These are phyloP conservation scores for Helenozyma rhizophorensis DNA, from an alignment of 805 yeast species.

Conservation along the genomic window DNA sequence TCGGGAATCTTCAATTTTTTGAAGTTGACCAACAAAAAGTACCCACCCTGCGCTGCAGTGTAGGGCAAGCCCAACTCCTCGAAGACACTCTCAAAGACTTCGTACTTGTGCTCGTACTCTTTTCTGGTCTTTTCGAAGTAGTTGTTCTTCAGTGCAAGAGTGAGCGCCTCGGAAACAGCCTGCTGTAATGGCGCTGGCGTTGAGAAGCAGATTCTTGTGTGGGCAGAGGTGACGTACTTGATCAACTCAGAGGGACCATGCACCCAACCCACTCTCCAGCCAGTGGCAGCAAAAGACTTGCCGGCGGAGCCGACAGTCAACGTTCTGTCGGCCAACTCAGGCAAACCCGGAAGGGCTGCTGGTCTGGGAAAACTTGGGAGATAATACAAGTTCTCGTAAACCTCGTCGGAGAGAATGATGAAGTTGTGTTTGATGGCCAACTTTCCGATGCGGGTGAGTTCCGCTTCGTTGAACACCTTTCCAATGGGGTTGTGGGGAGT, in stretches of 20 bases:
- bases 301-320: conserved; percentile 96
- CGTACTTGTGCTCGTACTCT: conserved; percentile 67
- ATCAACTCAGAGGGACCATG: conserved; percentile 81
- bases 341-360: conserved; percentile 61
- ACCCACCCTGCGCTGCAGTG: conserved; percentile 90
- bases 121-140: conserved; percentile 70
- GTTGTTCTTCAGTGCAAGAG: conserved; percentile 51
- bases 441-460: conserved; percentile 70
- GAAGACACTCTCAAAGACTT: conserved; percentile 68
- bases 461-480: conserved; percentile 75
- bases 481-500: conserved; percentile 98
- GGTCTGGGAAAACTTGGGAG: conserved; percentile 69
- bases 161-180: conserved; percentile 79
- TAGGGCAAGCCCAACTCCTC: conserved; percentile 88
- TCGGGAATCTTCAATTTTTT: conserved; percentile 75
- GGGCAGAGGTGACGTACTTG: conserved; percentile 81
- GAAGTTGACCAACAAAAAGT: conserved; percentile 85
- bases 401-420: conserved; percentile 86
- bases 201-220: conserved; percentile 89
- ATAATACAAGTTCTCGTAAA: conserved; percentile 86
- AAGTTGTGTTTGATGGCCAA: conserved; percentile 83
- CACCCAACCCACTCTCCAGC: conserved; percentile 98
- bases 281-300: conserved; percentile 97
- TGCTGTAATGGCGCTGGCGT: conserved; percentile 91
- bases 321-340: conserved; percentile 75